These are phyloP conservation scores for Phialophora tarda DNA, from an alignment of 2,329 filamentous ascomycete species.

Conservation along the genomic window DNA sequence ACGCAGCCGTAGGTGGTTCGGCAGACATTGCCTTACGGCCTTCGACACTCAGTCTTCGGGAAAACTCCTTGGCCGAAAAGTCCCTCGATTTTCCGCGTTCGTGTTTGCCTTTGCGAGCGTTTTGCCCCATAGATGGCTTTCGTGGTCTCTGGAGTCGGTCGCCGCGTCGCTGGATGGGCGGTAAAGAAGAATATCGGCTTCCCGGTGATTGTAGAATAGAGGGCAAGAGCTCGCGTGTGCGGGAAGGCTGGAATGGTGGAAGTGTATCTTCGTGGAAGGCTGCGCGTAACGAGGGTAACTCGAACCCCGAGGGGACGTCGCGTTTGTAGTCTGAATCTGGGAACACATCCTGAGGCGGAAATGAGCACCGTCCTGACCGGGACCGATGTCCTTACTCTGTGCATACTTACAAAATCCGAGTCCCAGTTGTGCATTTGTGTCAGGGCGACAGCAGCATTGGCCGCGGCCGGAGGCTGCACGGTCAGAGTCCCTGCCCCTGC, in stretches of 20 bases:
- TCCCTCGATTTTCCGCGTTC: slow-evolving; percentile 68
- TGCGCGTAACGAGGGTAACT: slow-evolving; percentile 73
- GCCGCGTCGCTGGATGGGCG: slow-evolving; percentile 73
- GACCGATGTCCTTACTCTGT: slow-evolving; percentile 9
- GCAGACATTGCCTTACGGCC: slow-evolving; percentile 84
- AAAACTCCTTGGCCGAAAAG: slow-evolving; percentile 69
- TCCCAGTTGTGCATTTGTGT: slow-evolving; percentile 87
- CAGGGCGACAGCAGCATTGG: slow-evolving; percentile 81
- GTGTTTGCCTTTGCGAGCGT: slow-evolving; percentile 75
- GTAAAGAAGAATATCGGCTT: slow-evolving; percentile 84
- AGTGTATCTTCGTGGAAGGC: slow-evolving; percentile 75
- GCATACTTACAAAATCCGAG: slow-evolving; percentile 70
- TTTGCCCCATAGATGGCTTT: slow-evolving; percentile 85
- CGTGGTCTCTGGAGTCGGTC: slow-evolving; percentile 74
- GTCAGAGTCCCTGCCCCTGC: slow-evolving; percentile 72
- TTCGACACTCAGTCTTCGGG: slow-evolving; percentile 73
- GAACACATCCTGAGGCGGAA: slow-evolving; percentile 65
- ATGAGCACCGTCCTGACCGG: slow-evolving; percentile 35
- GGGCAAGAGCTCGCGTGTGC: slow-evolving; percentile 76
- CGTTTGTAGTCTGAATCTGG: slow-evolving; percentile 72
- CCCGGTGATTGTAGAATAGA: slow-evolving; percentile 80
- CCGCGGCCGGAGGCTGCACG: slow-evolving; percentile 70
- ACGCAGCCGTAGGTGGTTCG: slow-evolving; percentile 76
- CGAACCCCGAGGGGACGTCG: slow-evolving; percentile 67
- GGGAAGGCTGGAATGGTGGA: slow-evolving; percentile 64